Conservation (phyloP, 2,329 filamentous ascomycete genomes). For the Diaporthe capsici region DNA sequence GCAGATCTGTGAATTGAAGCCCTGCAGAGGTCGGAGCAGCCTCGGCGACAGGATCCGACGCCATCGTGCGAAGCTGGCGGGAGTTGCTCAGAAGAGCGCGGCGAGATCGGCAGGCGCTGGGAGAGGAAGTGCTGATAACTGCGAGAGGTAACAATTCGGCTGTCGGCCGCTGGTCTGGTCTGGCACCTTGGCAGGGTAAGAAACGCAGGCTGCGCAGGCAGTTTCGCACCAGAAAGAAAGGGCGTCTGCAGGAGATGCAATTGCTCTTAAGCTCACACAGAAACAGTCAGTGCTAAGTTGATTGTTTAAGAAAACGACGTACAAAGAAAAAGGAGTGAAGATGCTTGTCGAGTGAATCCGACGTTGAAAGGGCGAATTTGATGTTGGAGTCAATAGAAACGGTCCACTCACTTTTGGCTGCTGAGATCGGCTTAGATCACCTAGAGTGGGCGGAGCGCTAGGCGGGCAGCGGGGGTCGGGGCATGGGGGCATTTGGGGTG, state of each 20-base stretch:
- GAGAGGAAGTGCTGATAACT: background rate
- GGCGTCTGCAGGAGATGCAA: slow-evolving; percentile 13
- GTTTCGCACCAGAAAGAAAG: background rate
- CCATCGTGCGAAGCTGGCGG: slow-evolving; percentile 28
- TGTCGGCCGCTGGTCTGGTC: slow-evolving; percentile 11
- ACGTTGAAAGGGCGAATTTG: slow-evolving; percentile 31
- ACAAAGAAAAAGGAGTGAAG: slow-evolving; percentile 34
- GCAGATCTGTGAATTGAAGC: slow-evolving; percentile 58
- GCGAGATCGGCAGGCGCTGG: slow-evolving; percentile 2
- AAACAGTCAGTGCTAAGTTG: background rate
- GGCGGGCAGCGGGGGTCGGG: background rate
- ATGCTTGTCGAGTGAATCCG: slow-evolving; percentile 13
- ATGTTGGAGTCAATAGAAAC: slow-evolving; percentile 26
- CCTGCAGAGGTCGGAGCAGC: slow-evolving; percentile 43
- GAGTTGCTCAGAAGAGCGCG: slow-evolving; percentile 1
- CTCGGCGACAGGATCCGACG: slow-evolving; percentile 31
- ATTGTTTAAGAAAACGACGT: background rate
- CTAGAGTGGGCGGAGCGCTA: slow-evolving; percentile 11
- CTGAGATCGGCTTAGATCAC: slow-evolving; percentile 24
- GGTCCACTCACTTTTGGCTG: slow-evolving; percentile 23
- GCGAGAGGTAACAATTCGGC: slow-evolving; percentile 18
- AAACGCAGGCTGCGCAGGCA: background rate
- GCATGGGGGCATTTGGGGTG: background rate
- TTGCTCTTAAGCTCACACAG: background rate
- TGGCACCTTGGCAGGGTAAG: slow-evolving; percentile 16